phyloP scores from a whole-genome alignment of 2,329 filamentous ascomycete species.

The Cladophialophora psammophila region DNA sequence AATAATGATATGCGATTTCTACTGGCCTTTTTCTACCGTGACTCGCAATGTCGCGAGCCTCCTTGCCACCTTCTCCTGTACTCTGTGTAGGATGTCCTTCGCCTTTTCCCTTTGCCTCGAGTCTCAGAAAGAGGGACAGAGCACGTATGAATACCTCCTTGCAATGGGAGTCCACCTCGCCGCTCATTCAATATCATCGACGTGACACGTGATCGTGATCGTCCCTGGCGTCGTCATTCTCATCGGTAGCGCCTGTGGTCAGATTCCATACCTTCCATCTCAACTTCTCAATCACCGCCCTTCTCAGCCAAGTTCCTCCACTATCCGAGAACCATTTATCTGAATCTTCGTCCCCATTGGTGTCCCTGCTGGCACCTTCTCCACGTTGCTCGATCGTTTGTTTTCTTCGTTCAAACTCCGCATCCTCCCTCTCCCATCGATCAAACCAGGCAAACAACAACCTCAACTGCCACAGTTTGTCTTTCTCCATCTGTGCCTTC shows the following conservation, averaged over 20 bases:
- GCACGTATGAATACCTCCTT: background rate
- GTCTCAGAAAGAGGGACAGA: no score
- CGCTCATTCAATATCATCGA: background rate
- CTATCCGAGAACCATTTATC: slow-evolving; percentile 30
- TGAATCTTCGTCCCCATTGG: slow-evolving; percentile 14
- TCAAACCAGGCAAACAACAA: slow-evolving; percentile 74
- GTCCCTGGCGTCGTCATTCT: slow-evolving; percentile 3
- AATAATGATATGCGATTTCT: no score
- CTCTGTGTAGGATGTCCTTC: no score
- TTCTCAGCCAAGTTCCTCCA: slow-evolving; percentile 58
- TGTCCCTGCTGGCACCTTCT: background rate
- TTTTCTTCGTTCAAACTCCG: slow-evolving; percentile 39
- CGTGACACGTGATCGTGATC: no score
- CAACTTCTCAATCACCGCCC: slow-evolving; percentile 63
- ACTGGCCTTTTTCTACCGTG: no score
- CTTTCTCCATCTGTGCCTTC: slow-evolving; percentile 50
- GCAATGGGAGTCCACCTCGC: background rate
- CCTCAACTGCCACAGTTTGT: slow-evolving; percentile 68
- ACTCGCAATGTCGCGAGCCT: no score
- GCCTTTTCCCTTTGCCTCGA: no score
- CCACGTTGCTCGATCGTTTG: background rate
- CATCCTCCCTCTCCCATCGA: slow-evolving; percentile 47
- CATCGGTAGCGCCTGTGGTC: slow-evolving; percentile 12
- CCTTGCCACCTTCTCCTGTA: no score
- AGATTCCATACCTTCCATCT: slow-evolving; percentile 59